Conservation (phyloP, 345 rosid species). For the Gossypioides kirkii region DNA sequence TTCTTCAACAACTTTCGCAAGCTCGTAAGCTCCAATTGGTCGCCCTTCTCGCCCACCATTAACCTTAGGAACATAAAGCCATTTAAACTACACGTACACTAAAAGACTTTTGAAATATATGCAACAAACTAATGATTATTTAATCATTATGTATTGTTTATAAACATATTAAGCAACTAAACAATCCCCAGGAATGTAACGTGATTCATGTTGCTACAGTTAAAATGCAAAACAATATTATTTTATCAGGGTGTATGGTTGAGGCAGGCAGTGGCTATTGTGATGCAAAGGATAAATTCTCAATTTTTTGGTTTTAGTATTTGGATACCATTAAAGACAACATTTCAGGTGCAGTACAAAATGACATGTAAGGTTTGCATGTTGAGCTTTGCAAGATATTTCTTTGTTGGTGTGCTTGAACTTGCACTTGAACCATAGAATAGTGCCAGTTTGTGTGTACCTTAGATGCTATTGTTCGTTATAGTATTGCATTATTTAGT, state of each 20-base stretch:
- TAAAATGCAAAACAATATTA: background rate
- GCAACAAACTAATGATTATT: background rate
- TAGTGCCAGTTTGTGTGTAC: too few relatives aligned
- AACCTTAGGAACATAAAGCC: constrained; percentile 41
- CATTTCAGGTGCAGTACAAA: background rate
- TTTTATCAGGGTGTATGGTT: background rate
- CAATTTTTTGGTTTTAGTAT: background rate
- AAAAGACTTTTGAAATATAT: background rate
- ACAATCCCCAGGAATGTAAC: background rate
- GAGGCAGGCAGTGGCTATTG: background rate
- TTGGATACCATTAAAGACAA: background rate
- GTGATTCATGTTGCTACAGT: background rate
- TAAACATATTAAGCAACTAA: background rate
- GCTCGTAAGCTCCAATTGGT: constrained; percentile 95
- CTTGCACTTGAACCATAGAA: too few relatives aligned
- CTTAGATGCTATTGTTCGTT: too few relatives aligned
- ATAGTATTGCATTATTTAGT: too few relatives aligned
- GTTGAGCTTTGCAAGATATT: background rate
- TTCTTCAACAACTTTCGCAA: constrained; percentile 91
- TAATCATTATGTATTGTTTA: background rate
- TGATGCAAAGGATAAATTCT: background rate
- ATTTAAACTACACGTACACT: constrained; percentile 8
- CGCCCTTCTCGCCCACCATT: constrained; percentile 97
- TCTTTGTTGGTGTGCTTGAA: too few relatives aligned
- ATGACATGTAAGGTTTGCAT: background rate